A percentile compares a stretch with the other conserved stretches of the same genome.
Evolutionary conservation across 2,329 filamentous ascomycete genomes (phyloP).

Genomic region (Penicillium griseofulvum): DNA sequence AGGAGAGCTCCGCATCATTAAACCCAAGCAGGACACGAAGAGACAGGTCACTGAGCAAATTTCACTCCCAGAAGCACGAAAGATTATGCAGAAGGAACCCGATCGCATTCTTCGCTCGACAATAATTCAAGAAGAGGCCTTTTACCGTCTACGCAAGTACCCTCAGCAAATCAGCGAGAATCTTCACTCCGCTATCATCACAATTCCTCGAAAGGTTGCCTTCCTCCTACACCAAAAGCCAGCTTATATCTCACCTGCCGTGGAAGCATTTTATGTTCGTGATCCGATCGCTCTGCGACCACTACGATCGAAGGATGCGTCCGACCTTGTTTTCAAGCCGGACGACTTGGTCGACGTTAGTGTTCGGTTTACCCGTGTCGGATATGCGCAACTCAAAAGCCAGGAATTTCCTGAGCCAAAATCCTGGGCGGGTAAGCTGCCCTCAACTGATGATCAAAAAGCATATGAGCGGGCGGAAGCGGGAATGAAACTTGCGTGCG

Average conservation of each 20-base stretch:
- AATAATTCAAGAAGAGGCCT: slow-evolving; percentile 81
- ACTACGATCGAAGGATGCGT: slow-evolving; percentile 57
- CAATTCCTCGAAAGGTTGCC: slow-evolving; percentile 77
- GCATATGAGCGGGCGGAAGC: slow-evolving; percentile 54
- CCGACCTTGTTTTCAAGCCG: slow-evolving; percentile 65
- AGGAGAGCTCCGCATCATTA: slow-evolving; percentile 71
- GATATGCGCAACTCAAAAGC: slow-evolving; percentile 85
- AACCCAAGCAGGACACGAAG: slow-evolving; percentile 48
- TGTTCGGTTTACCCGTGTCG: slow-evolving; percentile 78
- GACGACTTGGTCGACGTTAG: slow-evolving; percentile 76
- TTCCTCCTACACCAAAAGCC: slow-evolving; percentile 74
- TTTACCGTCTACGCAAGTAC: slow-evolving; percentile 82
- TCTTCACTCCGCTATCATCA: slow-evolving; percentile 71
- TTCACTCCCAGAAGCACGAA: slow-evolving; percentile 62
- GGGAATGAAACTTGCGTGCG: slow-evolving; percentile 86
- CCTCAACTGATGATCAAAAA: slow-evolving; percentile 46
- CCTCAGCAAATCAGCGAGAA: slow-evolving; percentile 71
- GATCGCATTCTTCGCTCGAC: slow-evolving; percentile 66
- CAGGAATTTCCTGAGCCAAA: slow-evolving; percentile 73
- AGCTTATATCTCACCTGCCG: slow-evolving; percentile 73
- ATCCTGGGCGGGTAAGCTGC: slow-evolving; percentile 51
- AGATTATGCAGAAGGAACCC: slow-evolving; percentile 57
- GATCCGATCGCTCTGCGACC: slow-evolving; percentile 74
- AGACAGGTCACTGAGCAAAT: slow-evolving; percentile 49
- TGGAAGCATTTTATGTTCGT: slow-evolving; percentile 89